These are phyloP conservation scores for Persicaria tinctoria DNA, from an alignment of 148 eudicot genomes.

Conservation along the genomic window DNA sequence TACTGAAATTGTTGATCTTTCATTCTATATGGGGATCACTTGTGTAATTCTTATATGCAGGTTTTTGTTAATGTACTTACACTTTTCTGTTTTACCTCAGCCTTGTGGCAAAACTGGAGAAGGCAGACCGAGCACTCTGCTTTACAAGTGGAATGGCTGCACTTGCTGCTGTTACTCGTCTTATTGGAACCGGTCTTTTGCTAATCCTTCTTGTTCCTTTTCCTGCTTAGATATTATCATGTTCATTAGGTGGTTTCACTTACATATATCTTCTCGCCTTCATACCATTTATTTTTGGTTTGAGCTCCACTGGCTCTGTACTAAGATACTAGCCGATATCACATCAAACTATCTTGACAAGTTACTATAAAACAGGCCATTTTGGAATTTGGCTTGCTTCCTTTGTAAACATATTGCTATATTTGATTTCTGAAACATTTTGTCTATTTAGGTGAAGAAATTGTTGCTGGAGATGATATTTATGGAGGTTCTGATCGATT, in stretches of 20 bases:
- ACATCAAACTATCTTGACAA: neutral
- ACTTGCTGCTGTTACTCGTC: constrained; percentile 87
- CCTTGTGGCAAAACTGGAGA: constrained; percentile 80
- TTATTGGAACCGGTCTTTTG: constrained; percentile 63
- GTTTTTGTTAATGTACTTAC: neutral
- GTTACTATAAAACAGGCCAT: neutral
- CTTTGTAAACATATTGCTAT: neutral
- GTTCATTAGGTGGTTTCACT: neutral
- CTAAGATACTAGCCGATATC: neutral
- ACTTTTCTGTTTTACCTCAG: constrained; percentile 32
- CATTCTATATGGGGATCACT: neutral
- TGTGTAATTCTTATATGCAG: neutral
- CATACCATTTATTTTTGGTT: neutral
- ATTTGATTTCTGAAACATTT: constrained; percentile 6
- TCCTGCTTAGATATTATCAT: neutral
- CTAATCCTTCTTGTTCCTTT: neutral
- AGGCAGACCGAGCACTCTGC: constrained; percentile 93
- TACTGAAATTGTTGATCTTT: neutral
- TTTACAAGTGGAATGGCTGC: constrained; percentile 99
- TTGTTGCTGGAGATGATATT: constrained; percentile 93
- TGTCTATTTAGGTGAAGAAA: constrained; percentile 63
- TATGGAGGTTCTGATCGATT: constrained; percentile 99
- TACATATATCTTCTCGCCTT: neutral
- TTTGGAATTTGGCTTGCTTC: neutral
- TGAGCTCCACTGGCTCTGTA: neutral